Evolutionary conservation across 441 rosid species (phyloP).

Genomic region (Populus hybrid): DNA sequence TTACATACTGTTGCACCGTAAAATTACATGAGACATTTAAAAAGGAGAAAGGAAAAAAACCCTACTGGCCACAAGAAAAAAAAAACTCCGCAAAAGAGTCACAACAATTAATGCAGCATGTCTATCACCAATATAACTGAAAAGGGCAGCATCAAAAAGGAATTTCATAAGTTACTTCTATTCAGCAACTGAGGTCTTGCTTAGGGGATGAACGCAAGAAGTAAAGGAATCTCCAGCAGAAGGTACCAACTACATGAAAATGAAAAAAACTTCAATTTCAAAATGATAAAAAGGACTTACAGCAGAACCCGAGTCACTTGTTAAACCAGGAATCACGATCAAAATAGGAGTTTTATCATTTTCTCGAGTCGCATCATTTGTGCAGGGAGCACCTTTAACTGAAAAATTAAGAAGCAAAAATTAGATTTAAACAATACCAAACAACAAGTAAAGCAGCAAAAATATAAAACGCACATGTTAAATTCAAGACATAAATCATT

Average conservation of each 20-base stretch:
- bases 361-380: constrained; percentile 18
- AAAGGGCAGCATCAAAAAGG: not conserved
- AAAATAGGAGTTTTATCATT: constrained; percentile 39
- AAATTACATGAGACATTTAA: not conserved
- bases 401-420: constrained; percentile 20
- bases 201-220: not conserved
- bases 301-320: constrained; percentile 48
- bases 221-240: not conserved
- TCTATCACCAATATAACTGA: not conserved
- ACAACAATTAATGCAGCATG: not conserved
- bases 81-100: not conserved
- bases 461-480: not conserved
- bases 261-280: not conserved
- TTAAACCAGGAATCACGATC: constrained; percentile 53
- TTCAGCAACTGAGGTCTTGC: not conserved
- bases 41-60: not conserved
- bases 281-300: constrained; percentile 27
- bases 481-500: not conserved
- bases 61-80: not conserved
- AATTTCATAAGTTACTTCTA: not conserved
- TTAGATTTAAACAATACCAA: not conserved
- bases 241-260: not conserved
- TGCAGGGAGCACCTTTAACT: constrained; percentile 26
- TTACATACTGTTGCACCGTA: constrained; percentile 38
- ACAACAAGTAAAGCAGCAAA: not conserved